These are phyloP conservation scores for Cercospora canescens DNA, from an alignment of 2,329 filamentous ascomycete genomes.

Conservation along the genomic window DNA sequence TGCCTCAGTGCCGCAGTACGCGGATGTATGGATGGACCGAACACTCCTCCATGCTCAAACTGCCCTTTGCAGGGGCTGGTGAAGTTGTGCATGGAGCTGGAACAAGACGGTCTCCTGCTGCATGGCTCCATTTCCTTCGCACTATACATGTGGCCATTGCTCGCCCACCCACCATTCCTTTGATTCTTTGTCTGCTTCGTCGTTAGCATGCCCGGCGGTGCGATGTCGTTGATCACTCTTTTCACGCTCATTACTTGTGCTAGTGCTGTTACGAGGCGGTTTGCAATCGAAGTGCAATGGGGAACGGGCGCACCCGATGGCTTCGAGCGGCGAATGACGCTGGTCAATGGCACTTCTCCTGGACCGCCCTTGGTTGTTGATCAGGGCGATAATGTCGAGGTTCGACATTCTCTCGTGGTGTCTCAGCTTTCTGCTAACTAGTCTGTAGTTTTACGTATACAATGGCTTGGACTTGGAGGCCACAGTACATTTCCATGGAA, in stretches of 20 bases:
- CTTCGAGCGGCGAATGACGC: slow-evolving; percentile 14
- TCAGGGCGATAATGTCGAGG: slow-evolving; percentile 20
- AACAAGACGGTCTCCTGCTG: background rate
- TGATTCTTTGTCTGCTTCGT: background rate
- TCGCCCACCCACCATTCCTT: background rate
- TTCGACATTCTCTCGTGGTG: background rate
- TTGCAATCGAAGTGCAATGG: slow-evolving; percentile 13
- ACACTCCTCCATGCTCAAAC: background rate
- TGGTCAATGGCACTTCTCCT: slow-evolving; percentile 20
- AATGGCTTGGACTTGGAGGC: slow-evolving; percentile 17
- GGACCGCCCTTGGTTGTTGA: slow-evolving; percentile 19
- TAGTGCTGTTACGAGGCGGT: slow-evolving; percentile 8
- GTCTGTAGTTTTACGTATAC: slow-evolving; percentile 16
- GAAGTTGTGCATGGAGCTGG: slow-evolving; percentile 4
- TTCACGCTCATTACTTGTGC: slow-evolving; percentile 6
- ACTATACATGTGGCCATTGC: slow-evolving; percentile 5
- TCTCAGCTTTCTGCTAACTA: background rate
- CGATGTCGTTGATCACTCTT: slow-evolving; percentile 11
- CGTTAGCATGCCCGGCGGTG: background rate
- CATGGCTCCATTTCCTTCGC: background rate
- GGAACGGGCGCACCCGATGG: slow-evolving; percentile 20
- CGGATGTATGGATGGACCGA: slow-evolving; percentile 7
- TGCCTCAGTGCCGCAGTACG: background rate
- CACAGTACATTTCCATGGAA: slow-evolving; percentile 26
- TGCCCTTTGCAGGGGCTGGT: slow-evolving; percentile 7